Conservation (phyloP, 441 rosid species). For the Syzygium syzygioides region DNA sequence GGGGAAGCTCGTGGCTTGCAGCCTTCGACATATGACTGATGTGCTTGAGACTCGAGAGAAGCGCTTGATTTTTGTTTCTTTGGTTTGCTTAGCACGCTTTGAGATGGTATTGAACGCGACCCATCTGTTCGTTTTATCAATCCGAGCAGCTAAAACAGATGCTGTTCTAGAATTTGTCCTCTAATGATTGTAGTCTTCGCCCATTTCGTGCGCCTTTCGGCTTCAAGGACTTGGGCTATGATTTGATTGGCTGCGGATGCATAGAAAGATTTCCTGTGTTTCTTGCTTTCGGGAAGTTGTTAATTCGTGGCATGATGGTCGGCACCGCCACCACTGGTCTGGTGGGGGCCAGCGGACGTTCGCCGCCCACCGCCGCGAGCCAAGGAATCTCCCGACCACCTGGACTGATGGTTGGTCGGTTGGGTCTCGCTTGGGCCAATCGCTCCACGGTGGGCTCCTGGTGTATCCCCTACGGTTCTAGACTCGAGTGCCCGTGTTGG, state of each 20-base stretch:
- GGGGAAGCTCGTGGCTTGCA: background rate
- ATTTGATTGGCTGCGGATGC: background rate
- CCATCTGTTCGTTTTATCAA: background rate
- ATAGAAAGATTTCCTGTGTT: background rate
- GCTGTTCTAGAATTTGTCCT: background rate
- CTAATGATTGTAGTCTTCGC: background rate
- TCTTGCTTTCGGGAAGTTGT: background rate
- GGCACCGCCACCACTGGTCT: background rate
- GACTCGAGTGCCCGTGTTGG: background rate
- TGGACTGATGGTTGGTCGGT: background rate
- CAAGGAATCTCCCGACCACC: background rate
- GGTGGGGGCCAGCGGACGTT: background rate
- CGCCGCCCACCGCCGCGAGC: background rate
- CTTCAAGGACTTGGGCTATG: background rate
- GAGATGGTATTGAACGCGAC: background rate
- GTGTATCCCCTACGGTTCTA: background rate
- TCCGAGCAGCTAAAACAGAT: background rate
- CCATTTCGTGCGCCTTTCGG: background rate
- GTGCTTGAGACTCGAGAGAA: background rate
- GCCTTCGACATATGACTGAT: background rate
- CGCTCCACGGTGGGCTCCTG: background rate
- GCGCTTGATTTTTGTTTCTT: background rate
- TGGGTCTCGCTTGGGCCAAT: background rate
- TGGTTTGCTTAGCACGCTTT: background rate
- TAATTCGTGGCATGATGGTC: background rate